Base-by-base conservation (phyloP, 192 early-diverging fungal genomes). In the Chytriomyces confervae region DNA sequence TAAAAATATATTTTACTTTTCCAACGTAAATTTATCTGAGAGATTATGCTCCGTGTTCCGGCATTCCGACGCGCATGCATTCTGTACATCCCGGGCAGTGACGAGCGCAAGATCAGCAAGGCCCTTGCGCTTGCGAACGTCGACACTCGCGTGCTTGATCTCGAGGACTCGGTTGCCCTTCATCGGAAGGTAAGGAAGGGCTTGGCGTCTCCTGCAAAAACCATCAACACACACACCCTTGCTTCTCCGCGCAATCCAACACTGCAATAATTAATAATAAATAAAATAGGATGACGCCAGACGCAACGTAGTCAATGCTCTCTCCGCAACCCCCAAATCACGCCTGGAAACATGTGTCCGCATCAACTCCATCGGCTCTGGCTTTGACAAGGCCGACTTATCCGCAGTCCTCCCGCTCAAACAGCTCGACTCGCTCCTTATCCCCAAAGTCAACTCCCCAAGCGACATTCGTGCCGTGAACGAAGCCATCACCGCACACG, bases 131-230 rank as follows among this genome's bases (percentile, higher is more conserved):
- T 91, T 3, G 9, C 61, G 7, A 44, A 6, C 6, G 94, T 92
- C 3, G 97, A 98, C 82, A 92, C 91, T 77, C 82, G 96, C 23
- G 93, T 96, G 47, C 96, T 95, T 74, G 97, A 98, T 77, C 86
- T 98, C 4, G 97, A 98, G 75, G 97, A 98, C 81, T 91, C 94
- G 20, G 97, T 98, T 0, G 85, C 94, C 0, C 62, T 89, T 13
- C 93, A 91, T 81, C 89, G 92, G 68, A 98, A 98, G 79, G 91
- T 81, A n/a, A 44, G 13, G 18, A 16, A 23, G 75, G n/a, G n/a
- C 29, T 65, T 11, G 13, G 6, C 24, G 18, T 63, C 43, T 64
- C 20, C 60, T n/a, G 5, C 10, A 24, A 8, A 62, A 8, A 62
- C 50, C 49, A 62, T 63, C 36, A 29, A 10, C 45, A 77, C 61